Evolutionary conservation across 495 filamentous ascomycete species (phyloP).

Genomic region (Darksidea phi): DNA sequence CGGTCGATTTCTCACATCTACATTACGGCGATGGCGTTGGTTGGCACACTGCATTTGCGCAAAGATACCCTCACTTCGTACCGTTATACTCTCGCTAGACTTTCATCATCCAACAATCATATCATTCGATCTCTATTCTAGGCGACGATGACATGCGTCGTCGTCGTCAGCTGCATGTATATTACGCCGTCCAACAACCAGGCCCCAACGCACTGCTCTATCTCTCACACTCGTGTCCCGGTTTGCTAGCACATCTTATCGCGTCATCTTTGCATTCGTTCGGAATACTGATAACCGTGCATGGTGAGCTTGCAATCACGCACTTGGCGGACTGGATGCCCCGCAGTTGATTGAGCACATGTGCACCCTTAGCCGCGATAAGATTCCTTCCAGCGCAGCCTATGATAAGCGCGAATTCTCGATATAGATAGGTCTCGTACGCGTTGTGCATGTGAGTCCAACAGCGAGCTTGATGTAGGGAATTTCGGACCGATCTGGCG

Average conservation of each 20-base stretch:
- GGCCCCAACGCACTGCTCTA: no score
- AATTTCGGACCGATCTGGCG: no score
- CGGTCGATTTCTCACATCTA: not conserved
- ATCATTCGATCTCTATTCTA: no score
- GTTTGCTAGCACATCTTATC: constrained; percentile 25
- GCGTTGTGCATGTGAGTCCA: no score
- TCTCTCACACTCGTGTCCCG: not conserved
- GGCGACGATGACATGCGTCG: no score
- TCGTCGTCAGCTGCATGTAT: not conserved
- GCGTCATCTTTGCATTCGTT: constrained; percentile 10
- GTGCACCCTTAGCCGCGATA: constrained; percentile 5
- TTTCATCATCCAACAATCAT: no score
- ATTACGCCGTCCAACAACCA: constrained; percentile 16
- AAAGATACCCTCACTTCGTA: constrained; percentile 1
- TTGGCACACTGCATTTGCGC: not conserved
- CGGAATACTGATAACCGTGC: constrained; percentile 28
- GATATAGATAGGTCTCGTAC: no score
- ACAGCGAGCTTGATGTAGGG: no score
- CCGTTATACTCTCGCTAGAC: no score
- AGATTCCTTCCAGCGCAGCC: not conserved
- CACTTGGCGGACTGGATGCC: not conserved
- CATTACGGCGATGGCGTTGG: not conserved
- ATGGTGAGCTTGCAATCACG: constrained; percentile 8
- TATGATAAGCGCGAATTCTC: no score
- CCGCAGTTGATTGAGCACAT: not conserved